Evolutionary conservation across 306 rosid species (phyloP), one percentile per base, ranked within the genome.

Genomic region (Medicago ruthenica): DNA sequence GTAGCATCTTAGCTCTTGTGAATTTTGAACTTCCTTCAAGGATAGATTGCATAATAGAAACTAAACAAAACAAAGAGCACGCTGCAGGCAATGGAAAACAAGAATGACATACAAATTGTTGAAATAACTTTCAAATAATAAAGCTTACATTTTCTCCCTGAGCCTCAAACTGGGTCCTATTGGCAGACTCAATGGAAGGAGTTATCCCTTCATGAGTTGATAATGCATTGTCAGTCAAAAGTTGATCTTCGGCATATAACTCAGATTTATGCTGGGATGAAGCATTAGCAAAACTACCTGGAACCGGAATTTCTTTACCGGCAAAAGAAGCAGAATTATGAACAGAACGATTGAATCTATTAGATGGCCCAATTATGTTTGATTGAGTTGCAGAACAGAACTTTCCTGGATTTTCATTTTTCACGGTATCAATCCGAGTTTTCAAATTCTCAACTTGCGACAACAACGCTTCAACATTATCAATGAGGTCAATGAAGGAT

Each of bases 371-470:
- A 69, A 42, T 71, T 75, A 51, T 48, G 79, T 83, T 76, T 71
- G 73, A 80, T 58, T 70, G 74, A 75, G 84, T 81, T 42, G 80
- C 76, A 39, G 90, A 83, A 73, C 83, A 73, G 66, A 86, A 76
- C 64, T 89, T 89, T 16, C 79, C 86, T 14, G 87, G 87, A 76
- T 86, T 89, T 76, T 89, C 93, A 67, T 67, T 70, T 70, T 86
- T 69, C 53, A 95, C 87, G 54, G 81, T 85, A 75, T 89, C 89
- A 71, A 87, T 64, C 78, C 87, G 91, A 64, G 82, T 37, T 85
- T 83, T 92, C 89, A 95, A 81, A 69, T 80, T 80, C 31, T 54
- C 82, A 73, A 92, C 89, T 67, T 81, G 86, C 17, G 82, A 88
- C 61, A 80, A 87, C 60, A 82, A 75, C 53, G 57, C 81, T 75